Base-by-base conservation (phyloP, 2,329 filamentous ascomycete species). In the Arthrinium phaeospermum region DNA sequence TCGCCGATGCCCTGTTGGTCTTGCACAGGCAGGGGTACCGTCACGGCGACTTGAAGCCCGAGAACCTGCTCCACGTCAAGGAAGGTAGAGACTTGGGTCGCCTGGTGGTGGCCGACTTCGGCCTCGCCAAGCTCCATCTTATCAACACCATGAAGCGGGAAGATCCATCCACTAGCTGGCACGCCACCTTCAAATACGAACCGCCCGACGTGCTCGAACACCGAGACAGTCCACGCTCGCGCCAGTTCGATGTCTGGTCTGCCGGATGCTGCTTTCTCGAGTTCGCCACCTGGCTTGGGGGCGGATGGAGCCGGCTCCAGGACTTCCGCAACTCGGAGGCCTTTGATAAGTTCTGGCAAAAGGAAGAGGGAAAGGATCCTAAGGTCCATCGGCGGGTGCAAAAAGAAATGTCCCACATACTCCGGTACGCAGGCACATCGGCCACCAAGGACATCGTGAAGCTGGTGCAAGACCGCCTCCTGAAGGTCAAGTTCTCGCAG, bases 31-130 rank as follows among this genome's bases (percentile, higher is more conserved):
- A 34, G 2, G 12, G 19, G 16, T 19, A 30, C 16, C 46, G 70
- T 8, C 75, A 76, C n/a, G 74, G 75, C 12, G 75, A 76, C 27
- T 61, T 76, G 22, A 76, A 76, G 34, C 75, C 74, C 5, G 71
- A 71, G 22, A 76, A 76, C 30, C 72, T 76, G 4, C 71, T 76
- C 8, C 46, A 70, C 3, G 69, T 73, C 44, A n/a, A 41, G 6
- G 44, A 68, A 1, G 27, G 27, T 1, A 67, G 34, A 0, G 44
- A 24, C 5, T 8, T 64, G 24, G 69, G 41, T 0, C 69, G 64
- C 6, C 72, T 76, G n/a, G 19, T 73, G 3, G 73, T 76, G 27
- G 74, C 74, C 2, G 75, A 76, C 53, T 67, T 76, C 19, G 75
- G 75, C 8, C 69, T 76, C 7, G 61, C 74, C 19, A 75, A 72